Evolutionary conservation across 164 flowering plant genomes (phyloP), one percentile per base, ranked within the genome.

Genomic region (Pachysandra terminalis): DNA sequence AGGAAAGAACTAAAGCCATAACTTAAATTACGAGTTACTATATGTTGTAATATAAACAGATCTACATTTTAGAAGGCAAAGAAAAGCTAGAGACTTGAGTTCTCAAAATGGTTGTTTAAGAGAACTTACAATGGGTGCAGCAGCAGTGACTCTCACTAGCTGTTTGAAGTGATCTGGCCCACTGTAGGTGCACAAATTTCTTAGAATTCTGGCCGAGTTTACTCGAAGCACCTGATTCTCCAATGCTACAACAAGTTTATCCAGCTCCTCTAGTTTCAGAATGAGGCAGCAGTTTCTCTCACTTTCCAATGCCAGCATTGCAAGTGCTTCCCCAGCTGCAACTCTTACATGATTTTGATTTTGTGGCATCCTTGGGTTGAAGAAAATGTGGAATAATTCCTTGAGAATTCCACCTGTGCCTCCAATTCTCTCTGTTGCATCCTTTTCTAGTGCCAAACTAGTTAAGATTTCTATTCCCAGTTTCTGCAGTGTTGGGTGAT

Each of bases 311-410:
- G 85, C 89, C 73, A 95, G 81, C 97, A 90, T 92, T 41, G 89
- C 86, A 23, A 95, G 71, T 16, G 97, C 97, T 74, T 92, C 96
- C 45, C 99, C 99, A 24, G 97, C 91, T 23, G 83, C 90, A 62
- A 64, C 78, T 66, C 83, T 82, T 32, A 86, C 93, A 49, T 71
- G 77, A 28, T 77, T 74, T 53, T 81, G 81, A 58, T 28, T 63
- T 57, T 72, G 78, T 0, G 72, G 74, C 13, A 78, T 72, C 23
- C 59, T 83, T 25, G 80, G 23, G 10, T 79, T 77, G 66, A 95
- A 79, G 80, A 90, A 87, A 53, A 92, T 84, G 48, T 70, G 73
- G 66, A 88, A 73, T 61, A 95, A 59, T 61, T 80, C 90, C 72
- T 78, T 89, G 0, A 95, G 68, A 19, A 92, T 72, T 41, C 97